These are phyloP conservation scores for Xerocomellus chrysenteron DNA, from an alignment of 768 basidiomycete genomes.

Conservation along the genomic window DNA sequence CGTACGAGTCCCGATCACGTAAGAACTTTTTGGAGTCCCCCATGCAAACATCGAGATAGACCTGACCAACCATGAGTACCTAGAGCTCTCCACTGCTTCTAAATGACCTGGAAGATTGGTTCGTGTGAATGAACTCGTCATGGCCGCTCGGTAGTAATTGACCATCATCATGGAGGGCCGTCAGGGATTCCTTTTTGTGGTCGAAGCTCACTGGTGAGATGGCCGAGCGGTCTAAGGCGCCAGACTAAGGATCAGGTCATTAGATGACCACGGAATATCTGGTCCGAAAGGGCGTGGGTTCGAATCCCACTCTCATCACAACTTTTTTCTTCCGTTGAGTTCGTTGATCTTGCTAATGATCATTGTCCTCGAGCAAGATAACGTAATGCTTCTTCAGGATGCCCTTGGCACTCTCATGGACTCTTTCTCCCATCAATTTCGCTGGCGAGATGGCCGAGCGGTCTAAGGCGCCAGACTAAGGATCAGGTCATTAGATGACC, in stretches of 20 bases:
- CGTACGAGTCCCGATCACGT: constrained; percentile 29
- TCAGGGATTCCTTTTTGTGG: not conserved
- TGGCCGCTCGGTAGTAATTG: not conserved
- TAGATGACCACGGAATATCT: constrained; percentile 30
- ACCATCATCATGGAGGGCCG: not conserved
- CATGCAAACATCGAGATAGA: constrained; percentile 44
- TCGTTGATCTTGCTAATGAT: not conserved
- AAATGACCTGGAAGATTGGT: not conserved
- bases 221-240: constrained; percentile 65
- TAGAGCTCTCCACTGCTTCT: not conserved
- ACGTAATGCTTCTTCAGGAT: too few species aligned
- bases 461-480: constrained; percentile 65
- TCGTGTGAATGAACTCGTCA: not conserved
- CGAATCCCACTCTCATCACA: constrained; percentile 40
- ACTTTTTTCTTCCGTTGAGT: not conserved
- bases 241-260: constrained; percentile 50
- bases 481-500: constrained; percentile 35
- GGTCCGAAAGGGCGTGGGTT: constrained; percentile 44
- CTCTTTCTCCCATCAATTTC: not conserved
- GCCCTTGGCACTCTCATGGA: not conserved
- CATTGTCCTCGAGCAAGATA: too few species aligned
- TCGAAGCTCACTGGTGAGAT: constrained; percentile 32
- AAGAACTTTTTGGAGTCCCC: constrained; percentile 36
- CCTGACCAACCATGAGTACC: constrained; percentile 11
- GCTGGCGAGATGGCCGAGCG: constrained; percentile 53